phyloP scores from a whole-genome alignment of 192 early-diverging fungal species.

The Umbelopsis sp. region DNA sequence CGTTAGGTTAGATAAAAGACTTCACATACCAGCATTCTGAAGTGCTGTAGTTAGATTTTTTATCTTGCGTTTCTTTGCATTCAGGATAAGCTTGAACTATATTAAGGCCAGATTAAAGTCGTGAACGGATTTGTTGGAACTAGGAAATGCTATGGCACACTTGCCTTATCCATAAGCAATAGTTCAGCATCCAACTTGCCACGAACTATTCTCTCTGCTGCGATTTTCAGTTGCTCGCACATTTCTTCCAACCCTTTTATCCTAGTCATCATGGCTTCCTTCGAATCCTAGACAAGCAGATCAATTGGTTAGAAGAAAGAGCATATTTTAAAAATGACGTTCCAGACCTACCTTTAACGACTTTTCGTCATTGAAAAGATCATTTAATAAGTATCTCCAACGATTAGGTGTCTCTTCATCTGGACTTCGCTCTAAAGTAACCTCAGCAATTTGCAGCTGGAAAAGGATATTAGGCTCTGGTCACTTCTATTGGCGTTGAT shows the following conservation, averaged over 20 bases:
- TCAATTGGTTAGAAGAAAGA: neutral
- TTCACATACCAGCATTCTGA: conserved; percentile 5
- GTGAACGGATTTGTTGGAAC: neutral
- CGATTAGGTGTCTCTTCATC: neutral
- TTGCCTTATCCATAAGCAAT: conserved; percentile 1
- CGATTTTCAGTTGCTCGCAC: neutral
- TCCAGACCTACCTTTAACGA: neutral
- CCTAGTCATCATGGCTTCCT: conserved; percentile 1
- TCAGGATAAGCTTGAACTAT: conserved; percentile 19
- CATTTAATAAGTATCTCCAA: neutral
- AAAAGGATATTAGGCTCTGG: neutral
- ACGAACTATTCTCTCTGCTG: neutral
- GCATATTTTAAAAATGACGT: neutral
- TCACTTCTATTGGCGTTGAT: neutral
- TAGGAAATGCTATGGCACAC: neutral
- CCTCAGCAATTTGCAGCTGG: conserved; percentile 13
- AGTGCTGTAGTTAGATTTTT: conserved; percentile 10
- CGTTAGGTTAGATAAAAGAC: neutral
- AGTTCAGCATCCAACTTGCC: conserved; percentile 6
- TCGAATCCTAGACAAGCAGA: neutral
- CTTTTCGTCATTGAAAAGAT: neutral
- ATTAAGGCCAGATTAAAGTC: neutral
- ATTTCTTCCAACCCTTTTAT: conserved; percentile 3
- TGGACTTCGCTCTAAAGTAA: neutral
- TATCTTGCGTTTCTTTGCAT: conserved; percentile 23